A percentile compares a stretch with the other conserved stretches of the same genome.
phyloP scores from a whole-genome alignment of 2,329 filamentous ascomycete species.

The Mycosphaerella sp. region DNA sequence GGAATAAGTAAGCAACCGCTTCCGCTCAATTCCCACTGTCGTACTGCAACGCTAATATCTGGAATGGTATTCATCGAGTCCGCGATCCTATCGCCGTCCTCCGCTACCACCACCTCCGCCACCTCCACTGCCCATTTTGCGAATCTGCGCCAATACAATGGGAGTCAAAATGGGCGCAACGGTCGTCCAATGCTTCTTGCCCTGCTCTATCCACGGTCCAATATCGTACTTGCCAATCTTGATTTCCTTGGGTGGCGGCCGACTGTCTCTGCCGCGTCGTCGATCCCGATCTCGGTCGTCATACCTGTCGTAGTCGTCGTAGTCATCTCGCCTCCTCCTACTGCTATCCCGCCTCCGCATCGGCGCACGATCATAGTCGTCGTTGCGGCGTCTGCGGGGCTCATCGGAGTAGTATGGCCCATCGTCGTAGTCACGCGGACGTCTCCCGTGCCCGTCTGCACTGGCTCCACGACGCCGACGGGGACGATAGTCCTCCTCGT shows the following conservation, averaged over 20 bases:
- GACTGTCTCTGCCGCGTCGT: slow-evolving; percentile 11
- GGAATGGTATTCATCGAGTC: background rate
- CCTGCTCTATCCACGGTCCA: slow-evolving; percentile 31
- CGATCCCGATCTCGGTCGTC: slow-evolving; percentile 20
- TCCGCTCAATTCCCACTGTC: background rate
- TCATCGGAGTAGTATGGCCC: slow-evolving; percentile 23
- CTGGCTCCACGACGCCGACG: slow-evolving; percentile 17
- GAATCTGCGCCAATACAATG: slow-evolving; percentile 27
- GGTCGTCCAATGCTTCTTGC: slow-evolving; percentile 32
- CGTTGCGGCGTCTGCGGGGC: slow-evolving; percentile 18
- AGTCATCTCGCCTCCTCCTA: slow-evolving; percentile 20
- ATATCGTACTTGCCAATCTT: slow-evolving; percentile 33
- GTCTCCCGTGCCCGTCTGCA: slow-evolving; percentile 16
- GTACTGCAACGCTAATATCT: background rate
- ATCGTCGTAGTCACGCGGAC: slow-evolving; percentile 20
- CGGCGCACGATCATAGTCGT: slow-evolving; percentile 21
- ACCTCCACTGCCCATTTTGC: slow-evolving; percentile 15
- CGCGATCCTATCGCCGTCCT: slow-evolving; percentile 7
- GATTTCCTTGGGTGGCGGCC: slow-evolving; percentile 27
- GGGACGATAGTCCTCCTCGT: slow-evolving; percentile 22
- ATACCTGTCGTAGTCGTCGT: slow-evolving; percentile 25
- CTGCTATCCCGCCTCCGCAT: slow-evolving; percentile 17
- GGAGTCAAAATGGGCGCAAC: slow-evolving; percentile 32
- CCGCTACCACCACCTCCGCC: slow-evolving; percentile 3
- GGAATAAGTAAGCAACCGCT: background rate